Conservation (phyloP, 169 alveolate species). For the Babesia caballi region DNA sequence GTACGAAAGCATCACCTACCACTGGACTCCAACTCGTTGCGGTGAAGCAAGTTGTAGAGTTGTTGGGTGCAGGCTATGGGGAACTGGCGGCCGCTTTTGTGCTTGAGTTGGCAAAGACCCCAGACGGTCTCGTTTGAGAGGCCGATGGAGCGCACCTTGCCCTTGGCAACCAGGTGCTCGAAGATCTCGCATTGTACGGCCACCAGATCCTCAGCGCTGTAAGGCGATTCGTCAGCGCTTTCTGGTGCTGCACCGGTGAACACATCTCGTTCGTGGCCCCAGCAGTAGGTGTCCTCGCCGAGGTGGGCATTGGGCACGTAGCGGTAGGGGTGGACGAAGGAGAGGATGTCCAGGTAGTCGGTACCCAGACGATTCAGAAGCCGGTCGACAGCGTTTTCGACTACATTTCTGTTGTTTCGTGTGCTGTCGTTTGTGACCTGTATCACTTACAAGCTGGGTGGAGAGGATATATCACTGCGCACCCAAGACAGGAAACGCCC, state of each 20-base stretch:
- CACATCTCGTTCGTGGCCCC: constrained; percentile 67
- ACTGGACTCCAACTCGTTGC: constrained; percentile 79
- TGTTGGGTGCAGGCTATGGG: constrained; percentile 67
- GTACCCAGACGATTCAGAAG: constrained; percentile 67
- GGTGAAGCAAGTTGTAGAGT: constrained; percentile 75
- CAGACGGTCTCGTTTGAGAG: constrained; percentile 80
- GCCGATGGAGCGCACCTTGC: constrained; percentile 77
- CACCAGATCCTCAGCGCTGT: constrained; percentile 1
- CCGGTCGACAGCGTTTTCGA: constrained; percentile 78
- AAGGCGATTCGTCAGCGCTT: background rate
- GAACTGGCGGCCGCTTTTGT: constrained; percentile 59
- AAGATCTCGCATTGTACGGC: constrained; percentile 71
- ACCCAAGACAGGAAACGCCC: constrained; percentile 64
- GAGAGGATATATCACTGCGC: constrained; percentile 31
- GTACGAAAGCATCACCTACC: constrained; percentile 2
- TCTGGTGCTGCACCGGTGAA: constrained; percentile 12
- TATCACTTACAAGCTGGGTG: constrained; percentile 61
- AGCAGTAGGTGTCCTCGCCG: constrained; percentile 83
- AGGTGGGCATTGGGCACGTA: constrained; percentile 73
- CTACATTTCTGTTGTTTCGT: constrained; percentile 12
- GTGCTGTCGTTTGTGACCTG: background rate
- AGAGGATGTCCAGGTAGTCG: constrained; percentile 75
- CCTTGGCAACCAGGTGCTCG: constrained; percentile 69
- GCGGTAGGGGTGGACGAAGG: constrained; percentile 77
- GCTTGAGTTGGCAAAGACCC: constrained; percentile 73